Percentiles rank a stretch among this genome's conserved stretches.
These are phyloP conservation scores for Leccinum barrowsii DNA, from an alignment of 768 basidiomycete species.

Conservation along the genomic window DNA sequence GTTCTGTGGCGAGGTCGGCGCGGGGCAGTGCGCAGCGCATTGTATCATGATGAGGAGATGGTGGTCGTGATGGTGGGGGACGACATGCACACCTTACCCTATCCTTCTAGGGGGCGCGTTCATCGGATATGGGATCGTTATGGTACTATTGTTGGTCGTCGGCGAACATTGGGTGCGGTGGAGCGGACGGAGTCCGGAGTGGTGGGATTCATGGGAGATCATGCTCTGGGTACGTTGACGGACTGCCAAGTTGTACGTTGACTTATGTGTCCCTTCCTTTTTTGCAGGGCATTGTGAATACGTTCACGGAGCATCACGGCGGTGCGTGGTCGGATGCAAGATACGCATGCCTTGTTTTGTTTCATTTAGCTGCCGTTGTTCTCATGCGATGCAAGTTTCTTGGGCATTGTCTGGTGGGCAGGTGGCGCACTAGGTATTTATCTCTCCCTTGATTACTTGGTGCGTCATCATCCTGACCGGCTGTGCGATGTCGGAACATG, in stretches of 20 bases:
- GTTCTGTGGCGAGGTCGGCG: conserved; percentile 66
- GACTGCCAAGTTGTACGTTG: background rate
- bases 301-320: conserved; percentile 89
- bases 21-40: conserved; percentile 86
- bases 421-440: conserved; percentile 91
- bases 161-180: conserved; percentile 77
- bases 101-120: conserved; percentile 72
- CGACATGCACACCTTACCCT: conserved; percentile 5
- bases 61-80: conserved; percentile 5
- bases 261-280: background rate
- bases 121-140: conserved; percentile 80
- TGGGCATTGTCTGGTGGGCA: conserved; percentile 69
- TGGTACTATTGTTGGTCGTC: conserved; percentile 72
- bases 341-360: conserved; percentile 56
- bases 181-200: conserved; percentile 72
- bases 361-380: background rate
- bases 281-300: conserved; percentile 59
- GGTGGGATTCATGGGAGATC: conserved; percentile 76
- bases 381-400: conserved; percentile 40
- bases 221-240: conserved; percentile 46
- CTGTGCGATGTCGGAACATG: conserved; percentile 91
- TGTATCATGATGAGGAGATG: conserved; percentile 63
- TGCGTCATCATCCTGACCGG: conserved; percentile 70
- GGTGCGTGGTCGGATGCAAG: conserved; percentile 86
- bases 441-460: conserved; percentile 74